phyloP scores from a whole-genome alignment of 2,329 filamentous ascomycete species.

The Xylaria sp. region DNA sequence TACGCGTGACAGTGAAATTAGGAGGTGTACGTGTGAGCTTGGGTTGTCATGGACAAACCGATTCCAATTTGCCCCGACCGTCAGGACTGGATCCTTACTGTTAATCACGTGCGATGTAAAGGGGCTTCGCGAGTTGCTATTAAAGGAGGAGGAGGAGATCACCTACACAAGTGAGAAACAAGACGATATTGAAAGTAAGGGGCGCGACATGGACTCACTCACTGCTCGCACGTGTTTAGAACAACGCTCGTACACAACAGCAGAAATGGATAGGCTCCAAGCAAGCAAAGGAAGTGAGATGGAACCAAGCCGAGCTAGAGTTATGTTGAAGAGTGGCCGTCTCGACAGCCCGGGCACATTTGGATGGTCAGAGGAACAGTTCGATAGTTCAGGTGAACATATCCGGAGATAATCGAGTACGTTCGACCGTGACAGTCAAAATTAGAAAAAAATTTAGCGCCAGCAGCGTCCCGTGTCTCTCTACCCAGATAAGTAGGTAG shows the following conservation, averaged over 20 bases:
- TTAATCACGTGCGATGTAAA: slow-evolving; percentile 19
- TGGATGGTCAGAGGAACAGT: neutral
- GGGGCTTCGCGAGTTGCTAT: neutral
- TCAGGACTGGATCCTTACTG: slow-evolving; percentile 11
- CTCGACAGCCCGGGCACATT: neutral
- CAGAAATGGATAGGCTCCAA: neutral
- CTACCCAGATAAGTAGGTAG: neutral
- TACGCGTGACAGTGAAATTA: slow-evolving; percentile 8
- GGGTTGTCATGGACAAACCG: slow-evolving; percentile 6
- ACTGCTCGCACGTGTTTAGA: neutral
- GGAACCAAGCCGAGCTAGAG: slow-evolving; percentile 6
- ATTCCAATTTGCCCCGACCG: neutral
- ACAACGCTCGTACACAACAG: slow-evolving; percentile 5
- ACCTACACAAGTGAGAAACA: slow-evolving; percentile 17
- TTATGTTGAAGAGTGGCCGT: slow-evolving; percentile 3
- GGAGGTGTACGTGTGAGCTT: slow-evolving; percentile 15
- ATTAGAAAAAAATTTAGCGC: neutral
- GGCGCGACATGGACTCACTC: slow-evolving; percentile 18
- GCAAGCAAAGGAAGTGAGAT: neutral
- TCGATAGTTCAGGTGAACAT: neutral
- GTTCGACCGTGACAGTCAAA: slow-evolving; percentile 12
- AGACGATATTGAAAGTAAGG: slow-evolving; percentile 19
- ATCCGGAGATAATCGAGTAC: neutral
- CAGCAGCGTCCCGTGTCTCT: neutral
- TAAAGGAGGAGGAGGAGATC: neutral